phyloP scores from a whole-genome alignment of 2,329 filamentous ascomycete species.

The Hirsutella rhossiliensis region DNA sequence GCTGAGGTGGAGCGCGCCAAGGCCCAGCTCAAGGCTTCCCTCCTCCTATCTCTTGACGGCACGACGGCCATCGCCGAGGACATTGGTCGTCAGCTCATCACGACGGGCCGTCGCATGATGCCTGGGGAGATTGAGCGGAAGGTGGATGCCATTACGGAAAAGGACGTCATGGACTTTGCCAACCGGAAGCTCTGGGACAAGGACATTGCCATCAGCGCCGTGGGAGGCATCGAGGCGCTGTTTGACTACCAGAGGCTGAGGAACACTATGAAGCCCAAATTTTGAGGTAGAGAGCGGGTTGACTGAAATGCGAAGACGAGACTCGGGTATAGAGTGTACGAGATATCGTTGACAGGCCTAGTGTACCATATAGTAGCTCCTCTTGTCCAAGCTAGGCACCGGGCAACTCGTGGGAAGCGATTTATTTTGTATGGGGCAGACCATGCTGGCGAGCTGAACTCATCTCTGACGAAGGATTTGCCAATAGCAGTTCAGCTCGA shows the following conservation, averaged over 20 bases:
- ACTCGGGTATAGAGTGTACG: slow-evolving; percentile 43
- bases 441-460: not conserved
- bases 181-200: slow-evolving; percentile 95
- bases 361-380: slow-evolving; percentile 40
- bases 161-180: slow-evolving; percentile 95
- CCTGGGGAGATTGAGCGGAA: slow-evolving; percentile 91
- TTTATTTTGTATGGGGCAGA: slow-evolving; percentile 3
- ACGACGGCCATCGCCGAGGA: slow-evolving; percentile 97
- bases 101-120: slow-evolving; percentile 82
- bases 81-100: slow-evolving; percentile 96
- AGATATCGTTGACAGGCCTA: slow-evolving; percentile 38
- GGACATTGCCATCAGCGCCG: slow-evolving; percentile 86
- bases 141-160: slow-evolving; percentile 80
- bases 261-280: slow-evolving; percentile 80
- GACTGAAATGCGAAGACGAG: slow-evolving; percentile 16
- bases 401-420: slow-evolving; percentile 16
- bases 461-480: no score
- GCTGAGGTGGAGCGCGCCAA: slow-evolving; percentile 97
- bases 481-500: no score
- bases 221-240: slow-evolving; percentile 82
- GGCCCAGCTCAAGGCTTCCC: slow-evolving; percentile 96
- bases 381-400: slow-evolving; percentile 21
- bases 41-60: slow-evolving; percentile 92
- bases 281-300: slow-evolving; percentile 24
- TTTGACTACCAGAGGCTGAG: slow-evolving; percentile 69